Evolutionary conservation across 768 basidiomycete species (phyloP).

Genomic region (Candolleomyces eurysporus): DNA sequence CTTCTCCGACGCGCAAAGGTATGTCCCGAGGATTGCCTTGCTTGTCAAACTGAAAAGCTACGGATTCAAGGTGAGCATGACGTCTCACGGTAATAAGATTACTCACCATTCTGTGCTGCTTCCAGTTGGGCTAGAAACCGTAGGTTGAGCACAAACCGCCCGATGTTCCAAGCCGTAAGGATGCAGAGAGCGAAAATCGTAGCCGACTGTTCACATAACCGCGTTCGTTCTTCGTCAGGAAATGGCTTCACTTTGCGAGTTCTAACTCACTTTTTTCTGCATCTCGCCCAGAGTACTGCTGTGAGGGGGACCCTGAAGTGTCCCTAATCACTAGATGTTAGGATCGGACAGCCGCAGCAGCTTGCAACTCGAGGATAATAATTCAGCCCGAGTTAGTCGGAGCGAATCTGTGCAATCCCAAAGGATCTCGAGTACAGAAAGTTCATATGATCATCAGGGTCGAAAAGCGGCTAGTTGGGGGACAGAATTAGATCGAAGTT

Average conservation of each 20-base stretch:
- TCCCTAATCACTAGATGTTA: too few relatives aligned
- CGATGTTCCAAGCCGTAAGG: not conserved
- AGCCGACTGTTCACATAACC: not conserved
- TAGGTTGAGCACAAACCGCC: not conserved
- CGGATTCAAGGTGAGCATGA: not conserved
- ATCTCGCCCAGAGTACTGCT: not conserved
- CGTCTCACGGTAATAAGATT: not conserved
- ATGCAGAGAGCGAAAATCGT: not conserved
- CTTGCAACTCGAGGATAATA: too few relatives aligned
- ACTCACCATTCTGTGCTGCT: not conserved
- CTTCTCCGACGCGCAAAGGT: conserved; percentile 7
- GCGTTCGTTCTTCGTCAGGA: not conserved
- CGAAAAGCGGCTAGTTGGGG: too few relatives aligned
- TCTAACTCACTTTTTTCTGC: not conserved
- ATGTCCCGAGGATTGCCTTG: conserved; percentile 8
- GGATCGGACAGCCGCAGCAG: too few relatives aligned
- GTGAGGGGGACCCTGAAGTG: too few relatives aligned
- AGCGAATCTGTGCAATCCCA: too few relatives aligned
- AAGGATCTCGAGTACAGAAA: too few relatives aligned
- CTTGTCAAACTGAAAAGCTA: not conserved
- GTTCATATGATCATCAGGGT: too few relatives aligned
- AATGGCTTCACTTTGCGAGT: not conserved
- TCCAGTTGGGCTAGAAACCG: not conserved
- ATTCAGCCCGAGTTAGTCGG: too few relatives aligned
- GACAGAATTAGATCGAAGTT: too few relatives aligned